These are phyloP conservation scores for Fraxinus greggii DNA, from an alignment of 305 asterid species.

Conservation along the genomic window DNA sequence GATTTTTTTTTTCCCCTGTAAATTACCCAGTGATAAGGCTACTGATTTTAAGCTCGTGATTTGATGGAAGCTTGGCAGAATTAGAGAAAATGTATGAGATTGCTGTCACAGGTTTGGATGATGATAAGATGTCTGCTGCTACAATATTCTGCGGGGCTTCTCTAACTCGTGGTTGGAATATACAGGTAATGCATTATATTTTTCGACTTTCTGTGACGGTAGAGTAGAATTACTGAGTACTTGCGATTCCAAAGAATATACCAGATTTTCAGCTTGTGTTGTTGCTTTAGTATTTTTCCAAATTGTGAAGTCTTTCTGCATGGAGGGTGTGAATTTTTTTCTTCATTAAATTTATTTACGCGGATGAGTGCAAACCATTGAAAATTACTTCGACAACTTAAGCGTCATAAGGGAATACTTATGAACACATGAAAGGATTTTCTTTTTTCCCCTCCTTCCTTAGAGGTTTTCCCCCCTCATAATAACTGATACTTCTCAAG, in stretches of 20 bases:
- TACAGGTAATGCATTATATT: slow-evolving; percentile 63
- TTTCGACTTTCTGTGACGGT: slow-evolving; percentile 8
- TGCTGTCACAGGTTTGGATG: slow-evolving; percentile 86
- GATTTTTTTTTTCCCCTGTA: slow-evolving; percentile 15
- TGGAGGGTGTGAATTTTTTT: slow-evolving; percentile 7
- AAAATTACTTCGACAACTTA: background rate
- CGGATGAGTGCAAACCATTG: background rate
- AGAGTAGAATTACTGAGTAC: slow-evolving; percentile 10
- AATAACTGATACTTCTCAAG: background rate
- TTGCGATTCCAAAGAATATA: background rate
- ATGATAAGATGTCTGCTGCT: slow-evolving; percentile 95
- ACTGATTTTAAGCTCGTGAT: slow-evolving; percentile 69
- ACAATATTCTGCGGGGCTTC: slow-evolving; percentile 92
- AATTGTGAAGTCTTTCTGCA: slow-evolving; percentile 12
- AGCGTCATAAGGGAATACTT: background rate
- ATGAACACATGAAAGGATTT: background rate
- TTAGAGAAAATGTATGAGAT: slow-evolving; percentile 88
- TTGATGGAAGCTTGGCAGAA: slow-evolving; percentile 96
- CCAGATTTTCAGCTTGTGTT: slow-evolving; percentile 16
- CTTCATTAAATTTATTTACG: background rate
- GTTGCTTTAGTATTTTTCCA: slow-evolving; percentile 14
- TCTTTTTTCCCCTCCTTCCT: background rate
- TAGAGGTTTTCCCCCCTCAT: background rate
- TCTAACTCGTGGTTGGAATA: slow-evolving; percentile 93
- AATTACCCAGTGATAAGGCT: slow-evolving; percentile 35